Evolutionary conservation across 1,284 basidiomycete genomes (phyloP).

Genomic region (Boletus mariae): DNA sequence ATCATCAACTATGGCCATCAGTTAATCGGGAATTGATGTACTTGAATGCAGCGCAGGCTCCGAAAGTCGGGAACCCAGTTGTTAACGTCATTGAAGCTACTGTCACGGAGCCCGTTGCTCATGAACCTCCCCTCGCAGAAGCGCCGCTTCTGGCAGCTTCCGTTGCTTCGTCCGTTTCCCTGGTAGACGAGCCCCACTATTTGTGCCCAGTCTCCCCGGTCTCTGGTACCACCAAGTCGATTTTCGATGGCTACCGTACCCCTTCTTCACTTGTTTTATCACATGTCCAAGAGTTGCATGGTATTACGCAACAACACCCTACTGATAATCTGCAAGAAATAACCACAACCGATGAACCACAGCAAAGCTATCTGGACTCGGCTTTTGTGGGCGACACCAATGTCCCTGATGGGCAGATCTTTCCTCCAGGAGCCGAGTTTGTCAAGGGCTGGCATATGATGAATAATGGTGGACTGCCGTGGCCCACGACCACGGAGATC

Average conservation of each 20-base stretch:
- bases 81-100: not conserved
- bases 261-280: constrained; percentile 10
- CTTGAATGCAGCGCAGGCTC: constrained; percentile 4
- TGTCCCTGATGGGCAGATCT: constrained; percentile 69
- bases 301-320: not conserved
- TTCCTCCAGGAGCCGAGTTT: constrained; percentile 81
- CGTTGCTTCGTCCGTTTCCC: not conserved
- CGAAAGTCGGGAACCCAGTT: not conserved
- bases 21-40: constrained; percentile 29
- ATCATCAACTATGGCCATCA: constrained; percentile 27
- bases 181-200: constrained; percentile 2
- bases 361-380: constrained; percentile 40
- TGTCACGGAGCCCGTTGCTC: not conserved
- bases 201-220: constrained; percentile 5
- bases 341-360: not conserved
- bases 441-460: constrained; percentile 76
- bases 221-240: constrained; percentile 9
- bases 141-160: constrained; percentile 1
- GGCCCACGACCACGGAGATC: constrained; percentile 66
- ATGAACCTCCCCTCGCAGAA: not conserved
- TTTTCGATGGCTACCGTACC: constrained; percentile 18
- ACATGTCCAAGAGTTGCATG: not conserved
- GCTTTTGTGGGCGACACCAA: constrained; percentile 65
- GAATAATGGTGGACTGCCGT: constrained; percentile 59
- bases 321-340: constrained; percentile 2